phyloP scores from a whole-genome alignment of 2,329 filamentous ascomycete genomes.

The Hypoxylon sp. region DNA sequence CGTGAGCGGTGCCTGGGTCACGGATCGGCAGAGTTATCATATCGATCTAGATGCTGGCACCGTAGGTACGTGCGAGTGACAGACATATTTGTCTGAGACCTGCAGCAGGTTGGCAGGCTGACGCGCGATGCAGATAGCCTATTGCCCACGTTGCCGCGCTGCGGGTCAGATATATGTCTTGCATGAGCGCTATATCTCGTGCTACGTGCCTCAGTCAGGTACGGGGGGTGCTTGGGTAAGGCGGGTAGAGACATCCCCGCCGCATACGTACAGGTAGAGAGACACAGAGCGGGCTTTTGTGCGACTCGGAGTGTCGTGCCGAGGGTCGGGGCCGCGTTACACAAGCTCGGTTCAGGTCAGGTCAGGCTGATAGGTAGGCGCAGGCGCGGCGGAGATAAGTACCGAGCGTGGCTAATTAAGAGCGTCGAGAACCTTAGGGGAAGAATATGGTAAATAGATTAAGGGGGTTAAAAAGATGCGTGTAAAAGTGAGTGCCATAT shows the following conservation, averaged over 20 bases:
- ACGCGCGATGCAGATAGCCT: not conserved
- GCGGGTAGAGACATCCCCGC: not conserved
- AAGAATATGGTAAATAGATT: not conserved
- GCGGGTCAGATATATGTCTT: slow-evolving; percentile 9
- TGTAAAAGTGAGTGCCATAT: not conserved
- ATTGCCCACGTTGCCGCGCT: not conserved
- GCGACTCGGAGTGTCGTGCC: not conserved
- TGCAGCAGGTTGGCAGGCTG: not conserved
- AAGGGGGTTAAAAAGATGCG: not conserved
- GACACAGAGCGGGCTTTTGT: not conserved
- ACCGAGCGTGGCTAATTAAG: not conserved
- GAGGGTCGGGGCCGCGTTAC: not conserved
- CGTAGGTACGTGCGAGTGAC: too few species aligned
- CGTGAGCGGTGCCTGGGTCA: not conserved
- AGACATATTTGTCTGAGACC: not conserved
- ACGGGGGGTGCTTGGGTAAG: not conserved
- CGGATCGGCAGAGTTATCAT: not conserved
- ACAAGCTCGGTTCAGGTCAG: not conserved
- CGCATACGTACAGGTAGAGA: not conserved
- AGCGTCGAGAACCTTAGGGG: not conserved
- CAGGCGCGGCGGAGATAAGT: slow-evolving; percentile 1
- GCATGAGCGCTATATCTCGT: not conserved
- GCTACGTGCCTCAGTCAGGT: not conserved
- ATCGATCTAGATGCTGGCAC: too few species aligned
- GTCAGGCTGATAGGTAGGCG: not conserved